Conservation (phyloP, 1,284 basidiomycete species). For the Neolentinus lepideus region DNA sequence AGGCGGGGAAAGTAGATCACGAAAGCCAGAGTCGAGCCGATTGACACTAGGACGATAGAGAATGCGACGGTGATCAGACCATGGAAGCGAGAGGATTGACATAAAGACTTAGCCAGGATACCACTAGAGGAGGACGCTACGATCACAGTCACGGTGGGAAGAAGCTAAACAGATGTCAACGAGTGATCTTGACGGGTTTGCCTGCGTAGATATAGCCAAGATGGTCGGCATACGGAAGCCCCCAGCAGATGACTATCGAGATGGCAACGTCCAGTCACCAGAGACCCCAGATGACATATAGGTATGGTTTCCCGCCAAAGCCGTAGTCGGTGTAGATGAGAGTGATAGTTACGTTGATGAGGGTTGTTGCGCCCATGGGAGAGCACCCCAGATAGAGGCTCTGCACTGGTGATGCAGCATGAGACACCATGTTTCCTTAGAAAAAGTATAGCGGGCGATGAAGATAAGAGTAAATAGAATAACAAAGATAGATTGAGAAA, state of each 20-base stretch:
- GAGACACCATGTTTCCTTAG: constrained; percentile 25
- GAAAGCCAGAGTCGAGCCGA: constrained; percentile 43
- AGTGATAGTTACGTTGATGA: constrained; percentile 19
- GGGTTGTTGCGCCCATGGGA: constrained; percentile 45
- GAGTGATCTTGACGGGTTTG: constrained; percentile 46
- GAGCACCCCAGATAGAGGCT: constrained; percentile 45
- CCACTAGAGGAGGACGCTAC: constrained; percentile 55
- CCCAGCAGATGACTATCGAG: constrained; percentile 43
- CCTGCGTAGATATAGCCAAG: constrained; percentile 22
- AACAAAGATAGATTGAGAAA: constrained; percentile 40
- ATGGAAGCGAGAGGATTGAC: constrained; percentile 27
- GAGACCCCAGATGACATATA: constrained; percentile 45
- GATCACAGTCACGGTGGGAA: constrained; percentile 56
- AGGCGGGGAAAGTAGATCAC: constrained; percentile 39
- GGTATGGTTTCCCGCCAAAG: constrained; percentile 37
- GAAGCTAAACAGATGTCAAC: constrained; percentile 46
- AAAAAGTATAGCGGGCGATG: constrained; percentile 34
- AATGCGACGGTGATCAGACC: constrained; percentile 42
- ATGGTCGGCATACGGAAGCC: constrained; percentile 37
- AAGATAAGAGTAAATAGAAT: constrained; percentile 28
- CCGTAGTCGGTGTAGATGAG: constrained; percentile 24
- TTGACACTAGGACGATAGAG: constrained; percentile 42
- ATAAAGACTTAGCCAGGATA: constrained; percentile 38
- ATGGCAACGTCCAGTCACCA: constrained; percentile 55
- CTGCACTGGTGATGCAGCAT: constrained; percentile 39